Base-by-base conservation (phyloP, 2,329 filamentous ascomycete genomes). In the Akanthomyces dipterigenus region DNA sequence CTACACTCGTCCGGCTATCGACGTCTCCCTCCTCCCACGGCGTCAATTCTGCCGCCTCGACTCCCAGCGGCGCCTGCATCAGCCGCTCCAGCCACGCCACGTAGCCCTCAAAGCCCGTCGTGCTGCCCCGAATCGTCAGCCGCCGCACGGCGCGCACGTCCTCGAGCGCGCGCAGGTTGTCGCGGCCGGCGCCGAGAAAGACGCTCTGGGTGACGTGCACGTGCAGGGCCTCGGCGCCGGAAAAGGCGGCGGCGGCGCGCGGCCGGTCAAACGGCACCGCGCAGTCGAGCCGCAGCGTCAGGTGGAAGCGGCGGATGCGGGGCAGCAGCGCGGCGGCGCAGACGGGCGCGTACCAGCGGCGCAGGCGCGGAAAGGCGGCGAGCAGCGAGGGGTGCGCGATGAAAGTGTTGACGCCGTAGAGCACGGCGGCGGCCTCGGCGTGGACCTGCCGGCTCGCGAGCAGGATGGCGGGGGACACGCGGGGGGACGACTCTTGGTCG, bases 341-440 rank as follows among this genome's bases (percentile, higher is more conserved):
- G 62, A 75, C 64, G 26, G 72, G 74, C 38, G 67, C 64, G 64
- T 71, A 70, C 64, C 69, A 68, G 54, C 66, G 57, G 54, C 69
- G 70, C 43, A 78, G 74, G n/a, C 73, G 72, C 8, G 78, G 78
- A 62, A 76, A 75, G 3, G 69, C 64, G 6, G 76, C 71, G 9
- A 80, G 75, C 20, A 77, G 69, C 4, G 69, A 69, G 1, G 71
- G 70, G 68, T 80, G 76, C 12, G 76, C 75, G 61, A 75, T 64
- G 69, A 80, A 81, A 45, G 71, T 75, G 71, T 80, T 80, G 63
- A 63, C 63, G 24, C 66, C 63, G 69, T 80, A 80, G 46, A 81
- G 75, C 22, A 80, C 61, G 5, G 73, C 70, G 0, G 69, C 67
- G 45, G 74, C 73, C 63, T 81, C 78, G 62, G 62, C 63, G 71